Evolutionary conservation across 164 flowering plant species (phyloP), one percentile per base, ranked within the genome.

Genomic region (Liriodendron chinense): DNA sequence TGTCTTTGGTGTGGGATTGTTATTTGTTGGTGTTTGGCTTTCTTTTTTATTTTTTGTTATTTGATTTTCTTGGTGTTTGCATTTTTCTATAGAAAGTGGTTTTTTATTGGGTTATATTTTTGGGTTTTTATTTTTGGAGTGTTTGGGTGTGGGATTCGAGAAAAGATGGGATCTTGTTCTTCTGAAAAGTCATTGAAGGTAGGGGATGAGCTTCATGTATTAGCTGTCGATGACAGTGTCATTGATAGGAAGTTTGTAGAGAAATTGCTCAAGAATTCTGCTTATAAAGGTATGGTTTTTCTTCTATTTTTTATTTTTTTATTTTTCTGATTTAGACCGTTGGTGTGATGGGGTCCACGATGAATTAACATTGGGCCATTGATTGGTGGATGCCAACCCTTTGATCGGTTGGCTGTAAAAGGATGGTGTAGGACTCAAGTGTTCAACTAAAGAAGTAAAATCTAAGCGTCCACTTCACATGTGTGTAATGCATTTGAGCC

Each of bases 221-320:
- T 91, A 24, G 96, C 94, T 10, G 97, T 93, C 26, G 97, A 93
- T 81, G 98, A 93, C 76, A 90, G 77, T 76, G 65, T 88, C 64
- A 53, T 89, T 68, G 96, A 93, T 50, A 86, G 98, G 13, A 88
- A 85, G 78, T 76, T 87, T 62, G 78, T 89, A 14, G 96, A 91
- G 79, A 81, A 49, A 47, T 80, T 93, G 21, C 90, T 93, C 73
- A 85, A 78, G 69, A 89, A 72, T 65, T 90, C 85, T 47, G 80
- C 91, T 69, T 93, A 87, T 83, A 89, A 79, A 90, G 96, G 97
- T 89, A 77, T 12, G 53, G 48, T 48, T 69, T 53, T 47, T 1
- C 2, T 62, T 13, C 64, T 26, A 7, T 65, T 69, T 47, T 47
- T 21, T 47, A 47, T 47, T 69, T 47, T 47, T 14, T 47, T 8